A percentile compares a stretch with the other conserved stretches of the same genome.
phyloP scores from a whole-genome alignment of 2,329 filamentous ascomycete genomes.

The Colletotrichum cordylinicola region DNA sequence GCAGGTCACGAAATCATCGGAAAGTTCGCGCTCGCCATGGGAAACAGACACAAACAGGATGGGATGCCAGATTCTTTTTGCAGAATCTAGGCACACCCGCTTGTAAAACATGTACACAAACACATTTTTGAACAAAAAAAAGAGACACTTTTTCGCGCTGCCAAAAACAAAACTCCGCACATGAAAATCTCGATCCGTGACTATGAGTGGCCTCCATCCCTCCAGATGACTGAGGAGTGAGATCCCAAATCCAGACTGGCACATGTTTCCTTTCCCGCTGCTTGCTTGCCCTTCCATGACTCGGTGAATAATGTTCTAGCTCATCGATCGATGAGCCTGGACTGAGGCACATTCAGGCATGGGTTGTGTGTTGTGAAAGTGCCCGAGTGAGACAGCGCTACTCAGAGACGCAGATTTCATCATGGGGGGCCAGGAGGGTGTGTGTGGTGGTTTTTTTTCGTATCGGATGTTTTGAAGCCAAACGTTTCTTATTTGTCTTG shows the following conservation, averaged over 20 bases:
- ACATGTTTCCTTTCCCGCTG: background rate
- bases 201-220: background rate
- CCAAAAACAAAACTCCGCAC: background rate
- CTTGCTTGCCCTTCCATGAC: background rate
- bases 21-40: background rate
- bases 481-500: background rate
- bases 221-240: background rate
- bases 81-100: background rate
- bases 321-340: conserved; percentile 6
- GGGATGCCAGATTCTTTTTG: conserved; percentile 1
- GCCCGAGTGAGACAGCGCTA: background rate
- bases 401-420: background rate
- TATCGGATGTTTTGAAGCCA: background rate
- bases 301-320: background rate
- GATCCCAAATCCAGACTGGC: background rate
- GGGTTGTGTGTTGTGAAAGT: background rate
- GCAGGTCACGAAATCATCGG: conserved; percentile 17
- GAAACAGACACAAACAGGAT: background rate
- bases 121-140: background rate
- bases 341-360: background rate
- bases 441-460: background rate
- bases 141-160: conserved; percentile 3
- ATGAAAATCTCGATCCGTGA: background rate
- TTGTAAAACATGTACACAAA: conserved; percentile 3
- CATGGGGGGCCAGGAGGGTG: background rate